Base-by-base conservation (phyloP, 1,284 basidiomycete genomes). In the Cutaneotrichosporon sp. region DNA sequence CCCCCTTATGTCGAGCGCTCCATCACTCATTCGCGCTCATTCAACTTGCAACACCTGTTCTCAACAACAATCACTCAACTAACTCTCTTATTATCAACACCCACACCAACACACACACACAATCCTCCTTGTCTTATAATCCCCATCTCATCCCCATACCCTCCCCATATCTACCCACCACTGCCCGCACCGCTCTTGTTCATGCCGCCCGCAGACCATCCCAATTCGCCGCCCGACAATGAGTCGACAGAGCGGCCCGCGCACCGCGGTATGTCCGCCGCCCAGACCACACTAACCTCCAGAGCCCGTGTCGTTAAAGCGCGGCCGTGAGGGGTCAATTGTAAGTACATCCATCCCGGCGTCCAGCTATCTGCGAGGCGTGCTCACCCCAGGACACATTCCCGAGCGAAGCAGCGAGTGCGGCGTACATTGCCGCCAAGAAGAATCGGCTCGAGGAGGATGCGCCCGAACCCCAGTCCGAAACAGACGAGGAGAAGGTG, bases 281-380 rank as follows among this genome's bases (percentile, higher is more conserved):
- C 18, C 51, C 26, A 32, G 26, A n/a, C 51, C 30, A 18, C 26
- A 5, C 51, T 31, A 18, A 31, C 18, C 30, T 11, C 22, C 64
- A 70, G 72, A 72, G 38, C 57, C 70, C 21, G 61, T 67, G 10
- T 75, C 73, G 26, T 64, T 79, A 55, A 80, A 80, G 65, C 72
- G 79, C 38, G 73, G 70, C 16, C 67, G 79, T 52, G 79, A 79
- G 64, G 75, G 74, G 16, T 80, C 78, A 5, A 61, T 75, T n/a
- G 77, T 79, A 46, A 65, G 73, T 73, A 10, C 11, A 13, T n/a
- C 56, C 51, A 6, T 34, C n/a, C n/a, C 42, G 5, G 16, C 18
- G 14, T 8, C n/a, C 14, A 8, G 18, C 42, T 18, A 7, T 18
- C 5, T 8, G 42, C 42, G 16, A n/a, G 42, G 42, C 16, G 42